A percentile compares a stretch with the other conserved stretches of the same genome.
Conservation (phyloP, 768 basidiomycete genomes). For the Jaapia argillacea region DNA sequence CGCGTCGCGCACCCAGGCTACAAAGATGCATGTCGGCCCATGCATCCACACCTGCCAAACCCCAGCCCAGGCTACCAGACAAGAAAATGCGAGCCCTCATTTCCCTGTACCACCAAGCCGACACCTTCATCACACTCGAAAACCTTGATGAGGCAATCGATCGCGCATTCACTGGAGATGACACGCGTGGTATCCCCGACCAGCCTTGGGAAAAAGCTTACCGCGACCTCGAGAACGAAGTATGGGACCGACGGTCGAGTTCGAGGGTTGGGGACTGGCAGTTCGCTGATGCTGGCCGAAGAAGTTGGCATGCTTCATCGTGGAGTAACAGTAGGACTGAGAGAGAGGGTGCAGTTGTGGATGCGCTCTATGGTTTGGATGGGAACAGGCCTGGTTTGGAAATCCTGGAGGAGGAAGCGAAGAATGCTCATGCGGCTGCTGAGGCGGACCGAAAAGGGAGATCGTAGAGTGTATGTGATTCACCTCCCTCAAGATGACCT, state of each 20-base stretch:
- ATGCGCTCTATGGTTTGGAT: constrained; percentile 44
- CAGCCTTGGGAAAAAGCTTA: constrained; percentile 7
- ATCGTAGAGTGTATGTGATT: constrained; percentile 1
- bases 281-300: not conserved
- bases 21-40: no score
- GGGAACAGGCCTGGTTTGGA: constrained; percentile 33
- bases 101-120: constrained; percentile 69
- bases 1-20: no score
- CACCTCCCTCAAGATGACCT: no score
- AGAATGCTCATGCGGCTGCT: constrained; percentile 9
- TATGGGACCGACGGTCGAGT: constrained; percentile 6
- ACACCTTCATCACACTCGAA: constrained; percentile 59
- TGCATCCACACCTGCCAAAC: no score
- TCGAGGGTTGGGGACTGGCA: constrained; percentile 2
- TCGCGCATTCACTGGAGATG: constrained; percentile 36
- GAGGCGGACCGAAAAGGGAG: not conserved
- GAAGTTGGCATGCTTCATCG: constrained; percentile 19
- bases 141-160: constrained; percentile 59
- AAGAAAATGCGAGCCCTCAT: constrained; percentile 63
- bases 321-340: constrained; percentile 13
- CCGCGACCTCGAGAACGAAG: constrained; percentile 9
- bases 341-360: constrained; percentile 35
- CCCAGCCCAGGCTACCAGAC: constrained; percentile 26
- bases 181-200: not conserved
- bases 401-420: constrained; percentile 29